phyloP scores from a whole-genome alignment of 2,329 filamentous ascomycete species.

The Arthrocladium fulminans region DNA sequence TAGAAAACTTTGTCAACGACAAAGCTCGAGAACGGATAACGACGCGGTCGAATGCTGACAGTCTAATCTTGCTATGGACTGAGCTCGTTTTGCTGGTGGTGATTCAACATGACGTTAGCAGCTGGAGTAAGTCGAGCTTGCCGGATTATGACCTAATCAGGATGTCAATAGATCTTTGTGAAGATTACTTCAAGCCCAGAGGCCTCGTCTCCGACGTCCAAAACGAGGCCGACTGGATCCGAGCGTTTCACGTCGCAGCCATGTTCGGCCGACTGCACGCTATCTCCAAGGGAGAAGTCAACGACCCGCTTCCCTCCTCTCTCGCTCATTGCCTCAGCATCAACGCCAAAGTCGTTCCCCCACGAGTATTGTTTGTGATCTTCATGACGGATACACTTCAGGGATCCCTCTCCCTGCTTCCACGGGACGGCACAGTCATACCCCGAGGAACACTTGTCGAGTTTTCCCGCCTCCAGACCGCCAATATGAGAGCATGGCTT shows the following conservation, averaged over 20 bases:
- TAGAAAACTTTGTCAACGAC: constrained; percentile 10
- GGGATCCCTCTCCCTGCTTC: background rate
- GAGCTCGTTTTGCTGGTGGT: constrained; percentile 11
- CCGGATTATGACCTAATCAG: constrained; percentile 8
- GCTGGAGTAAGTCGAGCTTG: constrained; percentile 1
- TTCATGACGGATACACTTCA: constrained; percentile 1
- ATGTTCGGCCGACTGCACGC: constrained; percentile 2
- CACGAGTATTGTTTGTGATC: background rate
- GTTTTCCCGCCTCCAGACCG: background rate
- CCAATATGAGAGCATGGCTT: constrained; percentile 1
- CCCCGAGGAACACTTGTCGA: background rate
- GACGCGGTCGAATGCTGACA: constrained; percentile 9
- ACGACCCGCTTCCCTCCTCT: constrained; percentile 1
- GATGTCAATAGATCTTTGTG: constrained; percentile 7
- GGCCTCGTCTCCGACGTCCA: background rate
- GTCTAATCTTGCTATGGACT: constrained; percentile 15
- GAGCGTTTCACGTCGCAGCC: constrained; percentile 12
- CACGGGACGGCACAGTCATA: background rate
- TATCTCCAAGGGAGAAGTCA: background rate
- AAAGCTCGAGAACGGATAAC: background rate
- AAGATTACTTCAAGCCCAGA: constrained; percentile 2
- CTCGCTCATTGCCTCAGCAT: background rate
- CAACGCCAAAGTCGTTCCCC: background rate
- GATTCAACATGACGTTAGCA: constrained; percentile 15
- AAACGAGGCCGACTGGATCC: constrained; percentile 1